A percentile compares a stretch with the other conserved stretches of the same genome.
Conservation (phyloP, 2,329 filamentous ascomycete genomes). For the Aspergillus arachidicola region DNA sequence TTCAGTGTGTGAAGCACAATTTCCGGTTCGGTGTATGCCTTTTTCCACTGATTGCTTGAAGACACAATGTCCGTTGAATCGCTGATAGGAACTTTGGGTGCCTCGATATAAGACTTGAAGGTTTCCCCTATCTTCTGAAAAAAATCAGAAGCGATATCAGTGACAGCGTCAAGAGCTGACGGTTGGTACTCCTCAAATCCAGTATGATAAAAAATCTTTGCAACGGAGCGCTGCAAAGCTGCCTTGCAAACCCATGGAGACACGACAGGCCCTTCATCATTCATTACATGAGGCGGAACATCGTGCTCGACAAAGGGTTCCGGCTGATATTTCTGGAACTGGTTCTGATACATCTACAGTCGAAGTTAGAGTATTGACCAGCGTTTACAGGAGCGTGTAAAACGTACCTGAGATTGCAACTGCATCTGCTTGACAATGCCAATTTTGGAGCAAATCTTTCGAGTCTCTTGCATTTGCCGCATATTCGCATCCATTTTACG, state of each 20-base stretch:
- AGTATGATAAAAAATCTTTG: conserved; percentile 92
- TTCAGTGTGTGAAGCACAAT: conserved; percentile 82
- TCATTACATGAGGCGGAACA: conserved; percentile 83
- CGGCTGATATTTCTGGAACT: conserved; percentile 94
- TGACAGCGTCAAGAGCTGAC: conserved; percentile 85
- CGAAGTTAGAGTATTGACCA: conserved; percentile 5
- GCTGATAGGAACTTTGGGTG: conserved; percentile 69
- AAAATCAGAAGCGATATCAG: conserved; percentile 85
- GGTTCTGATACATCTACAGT: conserved; percentile 88
- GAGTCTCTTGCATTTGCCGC: conserved; percentile 91
- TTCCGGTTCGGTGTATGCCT: conserved; percentile 80
- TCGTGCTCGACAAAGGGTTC: conserved; percentile 87
- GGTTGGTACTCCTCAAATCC: conserved; percentile 98
- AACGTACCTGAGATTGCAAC: conserved; percentile 82
- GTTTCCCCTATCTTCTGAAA: conserved; percentile 81
- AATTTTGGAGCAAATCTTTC: conserved; percentile 95
- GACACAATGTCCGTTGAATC: conserved; percentile 44
- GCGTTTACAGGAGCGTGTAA: not conserved
- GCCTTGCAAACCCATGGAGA: conserved; percentile 78
- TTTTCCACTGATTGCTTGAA: conserved; percentile 55
- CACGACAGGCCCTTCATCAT: conserved; percentile 86
- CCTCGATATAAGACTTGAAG: conserved; percentile 80
- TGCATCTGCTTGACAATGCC: conserved; percentile 99
- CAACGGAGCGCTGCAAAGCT: conserved; percentile 85
- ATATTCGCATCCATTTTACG: conserved; percentile 88